Percentiles rank a stretch among this genome's conserved stretches.
Conservation (phyloP, 2,329 filamentous ascomycete genomes). For the Fusarium transvaalense region DNA sequence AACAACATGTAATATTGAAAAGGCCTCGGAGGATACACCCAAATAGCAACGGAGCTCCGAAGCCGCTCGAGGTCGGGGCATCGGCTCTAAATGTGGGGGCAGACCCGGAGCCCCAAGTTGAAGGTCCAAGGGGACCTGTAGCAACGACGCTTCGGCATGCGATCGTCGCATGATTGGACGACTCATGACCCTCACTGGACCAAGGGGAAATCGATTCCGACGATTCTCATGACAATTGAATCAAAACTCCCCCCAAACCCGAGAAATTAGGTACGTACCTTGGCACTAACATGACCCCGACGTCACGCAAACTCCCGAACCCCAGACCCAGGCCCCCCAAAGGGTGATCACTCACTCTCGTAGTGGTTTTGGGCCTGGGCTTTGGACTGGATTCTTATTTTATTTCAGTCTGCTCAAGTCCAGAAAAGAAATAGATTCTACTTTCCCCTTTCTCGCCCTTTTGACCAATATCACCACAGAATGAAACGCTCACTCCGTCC, state of each 20-base stretch:
- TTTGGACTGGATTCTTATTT: conserved; percentile 11
- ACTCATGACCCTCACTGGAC: not conserved
- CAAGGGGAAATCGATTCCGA: conserved; percentile 27
- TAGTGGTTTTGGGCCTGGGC: conserved; percentile 12
- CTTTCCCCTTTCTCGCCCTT: not conserved
- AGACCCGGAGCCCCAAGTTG: conserved; percentile 18
- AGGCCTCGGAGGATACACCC: conserved; percentile 32
- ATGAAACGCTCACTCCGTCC: conserved; percentile 38
- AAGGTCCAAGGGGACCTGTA: conserved; percentile 1
- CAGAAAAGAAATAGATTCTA: not conserved
- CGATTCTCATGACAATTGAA: conserved; percentile 22
- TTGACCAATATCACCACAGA: conserved; percentile 26
- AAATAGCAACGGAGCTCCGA: conserved; percentile 46
- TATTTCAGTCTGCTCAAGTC: not conserved
- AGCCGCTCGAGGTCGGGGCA: conserved; percentile 43
- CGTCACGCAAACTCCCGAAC: conserved; percentile 42
- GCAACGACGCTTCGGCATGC: conserved; percentile 21
- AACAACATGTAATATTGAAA: conserved; percentile 5
- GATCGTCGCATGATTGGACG: conserved; percentile 31
- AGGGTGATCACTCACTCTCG: conserved; percentile 31
- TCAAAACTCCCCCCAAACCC: conserved; percentile 27
- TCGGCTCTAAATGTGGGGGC: conserved; percentile 47
- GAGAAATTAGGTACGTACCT: conserved; percentile 24
- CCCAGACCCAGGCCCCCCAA: conserved; percentile 39
- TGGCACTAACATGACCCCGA: conserved; percentile 32